These are phyloP conservation scores for Bromus sterilis DNA, from an alignment of 176 grass and related monocot genomes.

Conservation along the genomic window DNA sequence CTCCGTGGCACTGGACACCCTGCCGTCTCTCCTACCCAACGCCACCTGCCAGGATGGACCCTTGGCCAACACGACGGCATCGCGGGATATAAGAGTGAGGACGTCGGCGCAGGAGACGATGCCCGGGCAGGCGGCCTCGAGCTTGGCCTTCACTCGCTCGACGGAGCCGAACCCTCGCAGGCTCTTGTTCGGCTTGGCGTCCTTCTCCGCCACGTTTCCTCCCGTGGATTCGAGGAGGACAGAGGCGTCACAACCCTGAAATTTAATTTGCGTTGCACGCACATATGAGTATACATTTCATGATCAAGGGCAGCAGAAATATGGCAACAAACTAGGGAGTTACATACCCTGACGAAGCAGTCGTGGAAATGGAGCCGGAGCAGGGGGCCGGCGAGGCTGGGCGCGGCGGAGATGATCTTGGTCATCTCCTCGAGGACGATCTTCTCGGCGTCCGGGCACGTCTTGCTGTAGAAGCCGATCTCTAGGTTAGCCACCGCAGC, in stretches of 20 bases:
- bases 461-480: neutral
- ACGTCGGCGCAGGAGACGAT: neutral
- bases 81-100: neutral
- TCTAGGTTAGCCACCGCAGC: neutral
- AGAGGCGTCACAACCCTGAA: constrained; percentile 62
- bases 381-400: neutral
- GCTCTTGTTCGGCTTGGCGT: constrained; percentile 56
- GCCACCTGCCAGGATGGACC: neutral
- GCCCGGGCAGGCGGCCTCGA: constrained; percentile 24
- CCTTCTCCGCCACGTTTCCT: constrained; percentile 28
- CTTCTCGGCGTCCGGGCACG: neutral
- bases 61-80: neutral
- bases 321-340: neutral
- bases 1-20: neutral
- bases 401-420: neutral
- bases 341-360: neutral
- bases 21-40: neutral
- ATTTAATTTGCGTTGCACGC: neutral
- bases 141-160: constrained; percentile 48
- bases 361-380: constrained; percentile 1
- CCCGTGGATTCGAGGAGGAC: constrained; percentile 41
- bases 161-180: constrained; percentile 55
- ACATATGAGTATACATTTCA: neutral
- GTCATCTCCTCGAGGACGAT: neutral
- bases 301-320: neutral